These are phyloP conservation scores for Physcomitrium patens DNA, from an alignment of 225 moss, liverwort and hornwort species.

Conservation along the genomic window DNA sequence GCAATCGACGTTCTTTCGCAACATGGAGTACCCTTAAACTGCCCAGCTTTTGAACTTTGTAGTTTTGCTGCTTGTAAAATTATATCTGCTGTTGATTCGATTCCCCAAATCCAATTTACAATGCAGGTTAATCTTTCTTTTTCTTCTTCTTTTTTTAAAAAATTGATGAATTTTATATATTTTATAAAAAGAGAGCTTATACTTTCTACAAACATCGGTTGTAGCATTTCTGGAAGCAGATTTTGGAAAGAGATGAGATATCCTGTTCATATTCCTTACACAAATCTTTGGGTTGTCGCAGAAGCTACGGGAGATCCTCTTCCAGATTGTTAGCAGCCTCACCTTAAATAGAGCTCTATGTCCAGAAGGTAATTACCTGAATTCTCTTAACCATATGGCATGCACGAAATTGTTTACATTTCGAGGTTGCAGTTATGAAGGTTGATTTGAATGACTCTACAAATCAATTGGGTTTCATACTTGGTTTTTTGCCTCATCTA, in stretches of 20 bases:
- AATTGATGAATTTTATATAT: too few relatives aligned
- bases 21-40: constrained; percentile 67
- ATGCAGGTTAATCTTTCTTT: constrained; percentile 52
- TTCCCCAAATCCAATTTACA: constrained; percentile 42
- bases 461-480: constrained; percentile 2
- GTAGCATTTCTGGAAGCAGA: neutral
- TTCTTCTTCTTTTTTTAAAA: neutral
- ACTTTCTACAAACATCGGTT: constrained; percentile 12
- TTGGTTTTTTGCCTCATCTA: constrained; percentile 5
- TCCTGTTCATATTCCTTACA: neutral
- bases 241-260: neutral
- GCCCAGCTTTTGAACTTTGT: constrained; percentile 71
- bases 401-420: constrained; percentile 9
- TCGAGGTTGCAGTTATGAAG: constrained; percentile 1
- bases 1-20: constrained; percentile 72
- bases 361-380: constrained; percentile 40
- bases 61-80: constrained; percentile 64
- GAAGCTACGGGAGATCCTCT: constrained; percentile 73
- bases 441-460: neutral
- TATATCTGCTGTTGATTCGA: constrained; percentile 47
- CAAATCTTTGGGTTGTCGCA: constrained; percentile 35
- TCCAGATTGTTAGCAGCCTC: constrained; percentile 58
- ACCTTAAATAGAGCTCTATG: constrained; percentile 45
- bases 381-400: constrained; percentile 3
- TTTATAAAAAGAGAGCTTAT: constrained; percentile 9